Conservation (phyloP, 2,329 filamentous ascomycete species). For the Thielaviopsis ethacetica region DNA sequence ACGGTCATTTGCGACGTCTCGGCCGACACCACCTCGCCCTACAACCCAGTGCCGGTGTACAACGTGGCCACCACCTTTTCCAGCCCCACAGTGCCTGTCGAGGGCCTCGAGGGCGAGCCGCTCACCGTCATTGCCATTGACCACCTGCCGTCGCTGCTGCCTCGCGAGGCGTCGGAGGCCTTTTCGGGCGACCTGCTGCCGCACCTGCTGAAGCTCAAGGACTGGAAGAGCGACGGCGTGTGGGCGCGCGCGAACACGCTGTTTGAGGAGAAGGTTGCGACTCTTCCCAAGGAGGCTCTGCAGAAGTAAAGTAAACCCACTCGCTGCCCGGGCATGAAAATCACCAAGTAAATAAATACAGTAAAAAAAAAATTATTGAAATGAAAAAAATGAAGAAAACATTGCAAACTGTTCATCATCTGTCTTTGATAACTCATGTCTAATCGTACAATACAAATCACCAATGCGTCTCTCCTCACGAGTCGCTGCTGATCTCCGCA, state of each 20-base stretch:
- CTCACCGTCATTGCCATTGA: conserved; percentile 78
- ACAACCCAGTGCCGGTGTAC: conserved; percentile 66
- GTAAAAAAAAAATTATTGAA: background rate
- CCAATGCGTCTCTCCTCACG: background rate
- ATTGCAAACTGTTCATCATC: background rate
- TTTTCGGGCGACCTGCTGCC: conserved; percentile 69
- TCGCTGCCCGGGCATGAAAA: background rate
- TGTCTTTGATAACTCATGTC: background rate
- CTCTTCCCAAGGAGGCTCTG: conserved; percentile 34
- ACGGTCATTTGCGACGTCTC: conserved; percentile 67
- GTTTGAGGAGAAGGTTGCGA: conserved; percentile 66
- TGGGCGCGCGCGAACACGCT: conserved; percentile 75
- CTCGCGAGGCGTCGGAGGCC: conserved; percentile 72
- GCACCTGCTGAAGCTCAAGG: conserved; percentile 59
- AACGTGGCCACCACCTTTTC: conserved; percentile 71
- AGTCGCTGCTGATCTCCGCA: background rate
- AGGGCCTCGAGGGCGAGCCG: conserved; percentile 37
- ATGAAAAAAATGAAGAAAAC: background rate
- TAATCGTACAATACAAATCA: background rate
- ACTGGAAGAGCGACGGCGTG: conserved; percentile 56
- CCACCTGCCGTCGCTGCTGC: conserved; percentile 67
- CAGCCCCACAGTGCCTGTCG: conserved; percentile 68
- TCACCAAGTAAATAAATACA: background rate
- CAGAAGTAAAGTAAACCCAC: conserved; percentile 4
- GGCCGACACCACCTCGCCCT: conserved; percentile 57